Conservation (phyloP, 2,329 filamentous ascomycete genomes). For the Teratosphaeria destructans region DNA sequence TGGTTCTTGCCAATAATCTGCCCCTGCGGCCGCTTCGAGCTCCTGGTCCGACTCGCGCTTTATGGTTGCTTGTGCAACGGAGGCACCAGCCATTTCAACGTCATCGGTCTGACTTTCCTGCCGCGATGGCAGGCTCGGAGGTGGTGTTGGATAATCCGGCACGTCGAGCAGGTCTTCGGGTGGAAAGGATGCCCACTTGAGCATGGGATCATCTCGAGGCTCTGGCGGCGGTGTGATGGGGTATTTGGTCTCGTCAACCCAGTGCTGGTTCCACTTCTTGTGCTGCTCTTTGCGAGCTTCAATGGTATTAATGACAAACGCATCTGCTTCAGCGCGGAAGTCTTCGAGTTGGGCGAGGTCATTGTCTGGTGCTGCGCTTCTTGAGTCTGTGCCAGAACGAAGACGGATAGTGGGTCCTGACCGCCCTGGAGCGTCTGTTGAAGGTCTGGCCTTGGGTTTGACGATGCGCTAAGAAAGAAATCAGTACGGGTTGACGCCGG, state of each 20-base stretch:
- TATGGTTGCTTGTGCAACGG: not conserved
- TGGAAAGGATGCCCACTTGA: slow-evolving; percentile 20
- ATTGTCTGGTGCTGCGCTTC: slow-evolving; percentile 52
- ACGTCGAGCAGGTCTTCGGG: slow-evolving; percentile 11
- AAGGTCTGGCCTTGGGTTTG: slow-evolving; percentile 44
- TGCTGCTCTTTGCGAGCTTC: slow-evolving; percentile 82
- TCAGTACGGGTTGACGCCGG: slow-evolving; percentile 11
- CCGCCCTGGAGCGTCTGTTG: slow-evolving; percentile 52
- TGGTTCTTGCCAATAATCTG: slow-evolving; percentile 7
- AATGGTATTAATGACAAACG: slow-evolving; percentile 69
- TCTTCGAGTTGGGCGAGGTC: slow-evolving; percentile 66
- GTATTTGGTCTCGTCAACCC: slow-evolving; percentile 76
- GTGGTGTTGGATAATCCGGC: slow-evolving; percentile 34
- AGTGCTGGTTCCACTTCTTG: slow-evolving; percentile 81
- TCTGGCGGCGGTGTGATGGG: slow-evolving; percentile 72
- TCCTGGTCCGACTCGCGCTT: not conserved
- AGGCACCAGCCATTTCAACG: slow-evolving; percentile 26
- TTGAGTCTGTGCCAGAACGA: slow-evolving; percentile 52
- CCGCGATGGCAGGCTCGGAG: slow-evolving; percentile 34
- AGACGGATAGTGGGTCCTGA: slow-evolving; percentile 39
- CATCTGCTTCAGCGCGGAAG: slow-evolving; percentile 69
- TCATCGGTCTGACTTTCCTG: slow-evolving; percentile 24
- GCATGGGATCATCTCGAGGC: slow-evolving; percentile 17
- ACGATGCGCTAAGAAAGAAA: slow-evolving; percentile 22
- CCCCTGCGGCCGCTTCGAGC: slow-evolving; percentile 10